Evolutionary conservation across 2,329 filamentous ascomycete genomes (phyloP).

Genomic region (Teratosphaeria gauchensis): DNA sequence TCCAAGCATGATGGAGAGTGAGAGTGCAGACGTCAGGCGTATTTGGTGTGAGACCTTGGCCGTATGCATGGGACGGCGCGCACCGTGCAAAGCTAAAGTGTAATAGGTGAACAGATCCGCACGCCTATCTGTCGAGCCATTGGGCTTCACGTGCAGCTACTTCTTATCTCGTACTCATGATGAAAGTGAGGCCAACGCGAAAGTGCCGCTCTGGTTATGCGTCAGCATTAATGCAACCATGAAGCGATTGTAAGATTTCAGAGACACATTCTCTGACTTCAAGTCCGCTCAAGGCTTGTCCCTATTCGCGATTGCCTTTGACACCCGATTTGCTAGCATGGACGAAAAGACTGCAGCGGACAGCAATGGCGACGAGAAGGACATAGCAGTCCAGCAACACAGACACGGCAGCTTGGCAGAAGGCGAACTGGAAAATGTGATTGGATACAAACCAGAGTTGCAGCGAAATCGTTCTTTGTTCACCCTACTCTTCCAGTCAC

Average conservation of each 20-base stretch:
- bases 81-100: background rate
- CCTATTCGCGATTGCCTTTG: background rate
- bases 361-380: background rate
- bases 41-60: no score
- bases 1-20: no score
- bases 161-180: background rate
- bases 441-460: constrained; percentile 52
- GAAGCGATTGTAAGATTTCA: background rate
- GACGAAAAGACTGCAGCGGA: background rate
- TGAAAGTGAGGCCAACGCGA: background rate
- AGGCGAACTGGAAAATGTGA: constrained; percentile 25
- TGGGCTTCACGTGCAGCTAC: background rate
- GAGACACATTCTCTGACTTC: background rate
- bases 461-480: constrained; percentile 50
- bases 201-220: background rate
- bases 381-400: background rate
- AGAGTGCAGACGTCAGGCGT: no score
- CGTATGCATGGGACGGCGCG: no score
- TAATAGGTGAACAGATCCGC: no score
- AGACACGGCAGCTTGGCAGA: constrained; percentile 13
- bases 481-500: constrained; percentile 51
- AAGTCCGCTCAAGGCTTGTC: background rate
- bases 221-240: background rate
- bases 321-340: background rate
- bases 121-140: background rate